These are phyloP conservation scores for Harringtonia aguacate DNA, from an alignment of 2,329 filamentous ascomycete species.

Conservation along the genomic window DNA sequence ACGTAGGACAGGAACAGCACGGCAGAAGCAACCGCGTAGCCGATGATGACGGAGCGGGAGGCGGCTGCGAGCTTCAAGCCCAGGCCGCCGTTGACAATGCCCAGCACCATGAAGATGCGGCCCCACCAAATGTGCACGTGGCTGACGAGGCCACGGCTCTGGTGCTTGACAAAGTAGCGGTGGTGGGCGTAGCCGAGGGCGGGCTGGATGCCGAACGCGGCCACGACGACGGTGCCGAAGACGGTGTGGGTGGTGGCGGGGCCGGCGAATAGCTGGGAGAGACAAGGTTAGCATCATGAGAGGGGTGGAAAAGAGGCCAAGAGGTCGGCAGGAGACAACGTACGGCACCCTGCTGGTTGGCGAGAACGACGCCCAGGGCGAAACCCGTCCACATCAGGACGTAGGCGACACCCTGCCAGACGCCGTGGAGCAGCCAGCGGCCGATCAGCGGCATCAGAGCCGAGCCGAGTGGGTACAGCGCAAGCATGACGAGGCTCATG, in stretches of 20 bases:
- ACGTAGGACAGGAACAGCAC: conserved; percentile 36
- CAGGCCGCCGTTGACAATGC: conserved; percentile 53
- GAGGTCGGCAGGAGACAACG: conserved; percentile 15
- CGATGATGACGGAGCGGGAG: conserved; percentile 30
- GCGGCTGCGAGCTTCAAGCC: conserved; percentile 41
- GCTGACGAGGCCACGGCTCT: conserved; percentile 38
- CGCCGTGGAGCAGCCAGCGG: conserved; percentile 46
- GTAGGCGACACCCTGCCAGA: conserved; percentile 43
- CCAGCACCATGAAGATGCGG: conserved; percentile 43
- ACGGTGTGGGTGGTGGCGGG: conserved; percentile 37
- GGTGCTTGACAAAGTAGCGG: conserved; percentile 34
- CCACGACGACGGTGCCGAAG: conserved; percentile 44
- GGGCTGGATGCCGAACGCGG: conserved; percentile 46
- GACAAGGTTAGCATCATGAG: not conserved
- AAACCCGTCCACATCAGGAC: conserved; percentile 50
- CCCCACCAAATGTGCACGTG: conserved; percentile 54
- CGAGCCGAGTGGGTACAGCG: conserved; percentile 50
- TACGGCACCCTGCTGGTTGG: conserved; percentile 30
- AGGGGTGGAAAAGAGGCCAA: too few species aligned
- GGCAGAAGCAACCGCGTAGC: conserved; percentile 44
- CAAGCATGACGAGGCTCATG: conserved; percentile 48
- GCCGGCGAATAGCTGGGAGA: conserved; percentile 32
- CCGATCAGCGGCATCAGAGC: conserved; percentile 49
- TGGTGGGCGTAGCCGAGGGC: conserved; percentile 49
- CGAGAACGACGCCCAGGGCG: conserved; percentile 41